Evolutionary conservation across 108 stramenopile species (phyloP).

Genomic region (Pseudonitzschia multiseries): DNA sequence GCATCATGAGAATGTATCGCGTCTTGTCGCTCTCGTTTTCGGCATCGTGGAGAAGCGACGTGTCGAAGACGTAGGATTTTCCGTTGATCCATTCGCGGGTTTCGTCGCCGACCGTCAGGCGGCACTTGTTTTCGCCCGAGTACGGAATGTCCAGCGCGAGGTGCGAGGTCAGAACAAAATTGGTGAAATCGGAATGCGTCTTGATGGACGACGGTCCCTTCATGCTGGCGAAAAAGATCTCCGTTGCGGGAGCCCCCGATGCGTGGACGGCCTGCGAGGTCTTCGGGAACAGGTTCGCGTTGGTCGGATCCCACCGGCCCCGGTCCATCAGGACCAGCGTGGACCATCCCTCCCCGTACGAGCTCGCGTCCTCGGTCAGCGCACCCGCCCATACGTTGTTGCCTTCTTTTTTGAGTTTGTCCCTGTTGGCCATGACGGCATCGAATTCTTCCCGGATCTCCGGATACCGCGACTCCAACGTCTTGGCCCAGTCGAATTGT

Average conservation of each 20-base stretch:
- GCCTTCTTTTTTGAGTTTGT: constrained; percentile 53
- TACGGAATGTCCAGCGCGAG: constrained; percentile 83
- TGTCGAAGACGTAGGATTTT: constrained; percentile 81
- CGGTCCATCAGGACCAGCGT: constrained; percentile 89
- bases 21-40: constrained; percentile 79
- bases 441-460: constrained; percentile 80
- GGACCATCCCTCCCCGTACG: constrained; percentile 87
- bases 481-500: constrained; percentile 59
- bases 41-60: constrained; percentile 88
- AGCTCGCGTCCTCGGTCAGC: constrained; percentile 69
- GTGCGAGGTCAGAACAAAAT: constrained; percentile 91
- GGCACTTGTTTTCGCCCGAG: constrained; percentile 74
- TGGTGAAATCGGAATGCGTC: constrained; percentile 73
- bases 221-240: constrained; percentile 93
- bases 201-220: constrained; percentile 58
- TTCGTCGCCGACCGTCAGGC: constrained; percentile 77
- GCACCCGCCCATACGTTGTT: constrained; percentile 89
- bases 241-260: constrained; percentile 74
- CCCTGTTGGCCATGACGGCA: constrained; percentile 49
- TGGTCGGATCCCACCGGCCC: constrained; percentile 86
- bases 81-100: constrained; percentile 84
- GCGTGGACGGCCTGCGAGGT: constrained; percentile 67
- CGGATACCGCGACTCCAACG: constrained; percentile 52
- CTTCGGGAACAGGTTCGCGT: constrained; percentile 79
- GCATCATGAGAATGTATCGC: constrained; percentile 88